A percentile compares a stretch with the other conserved stretches of the same genome.
Conservation (phyloP, 257 asterid genomes). For the Solanum dulcamara region DNA sequence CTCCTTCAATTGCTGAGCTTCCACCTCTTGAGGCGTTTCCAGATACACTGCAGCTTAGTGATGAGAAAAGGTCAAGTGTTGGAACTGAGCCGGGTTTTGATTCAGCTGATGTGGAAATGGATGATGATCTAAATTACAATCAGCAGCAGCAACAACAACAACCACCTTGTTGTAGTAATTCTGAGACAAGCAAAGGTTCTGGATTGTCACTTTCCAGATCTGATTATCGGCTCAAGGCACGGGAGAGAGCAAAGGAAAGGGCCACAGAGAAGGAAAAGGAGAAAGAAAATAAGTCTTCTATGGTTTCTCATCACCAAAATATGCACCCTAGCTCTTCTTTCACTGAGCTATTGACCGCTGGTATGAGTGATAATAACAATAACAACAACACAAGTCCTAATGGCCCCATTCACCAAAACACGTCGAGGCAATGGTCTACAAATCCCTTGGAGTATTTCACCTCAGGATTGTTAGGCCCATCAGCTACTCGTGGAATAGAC, state of each 20-base stretch:
- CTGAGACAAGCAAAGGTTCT: slow-evolving; percentile 39
- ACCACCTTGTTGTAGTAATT: slow-evolving; percentile 18
- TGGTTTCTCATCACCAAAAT: slow-evolving; percentile 15
- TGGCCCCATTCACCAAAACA: background rate
- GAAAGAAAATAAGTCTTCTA: slow-evolving; percentile 19
- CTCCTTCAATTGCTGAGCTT: slow-evolving; percentile 51
- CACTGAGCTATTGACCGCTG: slow-evolving; percentile 43
- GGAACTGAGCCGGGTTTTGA: slow-evolving; percentile 40
- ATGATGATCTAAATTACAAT: slow-evolving; percentile 22
- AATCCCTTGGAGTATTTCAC: slow-evolving; percentile 37
- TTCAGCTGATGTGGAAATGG: slow-evolving; percentile 41
- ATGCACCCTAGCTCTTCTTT: slow-evolving; percentile 40
- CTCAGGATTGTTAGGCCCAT: slow-evolving; percentile 21
- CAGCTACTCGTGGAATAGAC: slow-evolving; percentile 3
- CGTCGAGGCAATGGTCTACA: slow-evolving; percentile 21
- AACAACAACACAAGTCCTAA: background rate
- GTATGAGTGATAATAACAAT: slow-evolving; percentile 9
- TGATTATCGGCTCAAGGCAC: slow-evolving; percentile 34
- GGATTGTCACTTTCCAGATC: slow-evolving; percentile 51
- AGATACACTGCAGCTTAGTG: slow-evolving; percentile 53
- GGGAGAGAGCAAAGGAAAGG: slow-evolving; percentile 41
- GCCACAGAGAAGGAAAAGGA: slow-evolving; percentile 43
- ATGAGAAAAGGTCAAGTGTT: slow-evolving; percentile 51
- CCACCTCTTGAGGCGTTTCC: slow-evolving; percentile 52
- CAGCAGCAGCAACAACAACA: slow-evolving; percentile 8